Percentiles rank a stretch among this genome's conserved stretches.
These are phyloP conservation scores for Leucocoprinus birnbaumii DNA, from an alignment of 768 basidiomycete species.

Conservation along the genomic window DNA sequence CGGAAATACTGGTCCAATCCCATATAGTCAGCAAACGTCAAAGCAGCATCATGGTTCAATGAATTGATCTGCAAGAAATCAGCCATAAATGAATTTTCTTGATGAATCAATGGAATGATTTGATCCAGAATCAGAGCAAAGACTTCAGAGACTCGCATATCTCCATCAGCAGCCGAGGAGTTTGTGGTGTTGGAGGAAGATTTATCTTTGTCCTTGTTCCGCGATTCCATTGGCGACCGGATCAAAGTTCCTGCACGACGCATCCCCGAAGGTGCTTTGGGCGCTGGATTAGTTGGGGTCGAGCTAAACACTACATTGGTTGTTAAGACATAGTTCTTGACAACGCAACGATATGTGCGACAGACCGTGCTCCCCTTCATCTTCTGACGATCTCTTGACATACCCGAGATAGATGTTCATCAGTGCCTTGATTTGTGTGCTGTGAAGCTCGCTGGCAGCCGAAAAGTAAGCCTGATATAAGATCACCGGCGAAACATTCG, in stretches of 20 bases:
- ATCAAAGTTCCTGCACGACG: slow-evolving; percentile 84
- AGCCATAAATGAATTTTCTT: slow-evolving; percentile 84
- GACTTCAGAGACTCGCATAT: slow-evolving; percentile 43
- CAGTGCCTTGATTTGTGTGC: slow-evolving; percentile 73
- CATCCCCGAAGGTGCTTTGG: slow-evolving; percentile 57
- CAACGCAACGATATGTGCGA: background rate
- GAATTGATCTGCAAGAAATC: slow-evolving; percentile 88
- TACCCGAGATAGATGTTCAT: slow-evolving; percentile 53
- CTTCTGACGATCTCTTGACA: slow-evolving; percentile 68
- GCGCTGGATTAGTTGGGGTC: slow-evolving; percentile 34
- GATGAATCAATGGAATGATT: slow-evolving; percentile 70
- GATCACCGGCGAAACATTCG: slow-evolving; percentile 6
- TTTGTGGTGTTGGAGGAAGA: background rate
- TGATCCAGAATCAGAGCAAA: slow-evolving; percentile 74
- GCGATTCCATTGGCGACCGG: slow-evolving; percentile 68
- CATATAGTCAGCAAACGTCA: slow-evolving; percentile 96
- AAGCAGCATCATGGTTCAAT: slow-evolving; percentile 49
- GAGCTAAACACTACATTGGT: slow-evolving; percentile 42
- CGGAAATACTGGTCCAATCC: slow-evolving; percentile 92
- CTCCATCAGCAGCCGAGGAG: slow-evolving; percentile 22
- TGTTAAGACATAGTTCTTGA: background rate
- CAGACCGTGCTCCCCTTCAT: slow-evolving; percentile 72
- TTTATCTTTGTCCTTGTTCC: slow-evolving; percentile 54
- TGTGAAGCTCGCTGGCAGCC: slow-evolving; percentile 78
- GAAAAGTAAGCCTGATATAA: slow-evolving; percentile 83